Percentiles rank a stretch among this genome's conserved stretches.
phyloP scores from a whole-genome alignment of 2,329 filamentous ascomycete genomes.

The Aspergillus quadricinctus region DNA sequence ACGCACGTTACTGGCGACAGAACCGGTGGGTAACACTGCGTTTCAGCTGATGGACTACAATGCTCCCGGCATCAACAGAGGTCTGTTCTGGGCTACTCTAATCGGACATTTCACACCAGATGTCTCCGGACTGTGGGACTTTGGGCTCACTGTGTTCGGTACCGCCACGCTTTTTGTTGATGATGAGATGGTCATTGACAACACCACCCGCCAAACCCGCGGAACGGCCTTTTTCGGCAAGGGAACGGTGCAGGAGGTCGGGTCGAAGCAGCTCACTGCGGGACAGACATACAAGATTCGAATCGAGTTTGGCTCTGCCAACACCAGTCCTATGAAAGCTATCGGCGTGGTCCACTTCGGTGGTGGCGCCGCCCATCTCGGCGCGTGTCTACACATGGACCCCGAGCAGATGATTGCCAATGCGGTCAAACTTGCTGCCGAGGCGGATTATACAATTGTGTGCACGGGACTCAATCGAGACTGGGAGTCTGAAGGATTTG shows the following conservation, averaged over 20 bases:
- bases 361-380: slow-evolving; percentile 22
- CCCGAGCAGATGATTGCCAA: slow-evolving; percentile 7
- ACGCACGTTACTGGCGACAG: slow-evolving; percentile 14
- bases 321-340: slow-evolving; percentile 22
- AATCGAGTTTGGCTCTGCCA: slow-evolving; percentile 25
- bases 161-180: slow-evolving; percentile 59
- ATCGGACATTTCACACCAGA: slow-evolving; percentile 54
- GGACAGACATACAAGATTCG: slow-evolving; percentile 29
- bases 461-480: slow-evolving; percentile 24
- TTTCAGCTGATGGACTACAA: slow-evolving; percentile 35
- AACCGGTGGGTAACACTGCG: slow-evolving; percentile 27
- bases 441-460: slow-evolving; percentile 18
- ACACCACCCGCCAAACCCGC: slow-evolving; percentile 54
- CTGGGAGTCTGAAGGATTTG: slow-evolving; percentile 37
- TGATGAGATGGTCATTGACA: slow-evolving; percentile 56
- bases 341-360: slow-evolving; percentile 20
- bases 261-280: slow-evolving; percentile 27
- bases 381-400: slow-evolving; percentile 19
- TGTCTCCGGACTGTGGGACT: slow-evolving; percentile 54
- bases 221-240: slow-evolving; percentile 61
- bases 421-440: slow-evolving; percentile 11
- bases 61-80: slow-evolving; percentile 19
- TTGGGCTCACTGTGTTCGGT: slow-evolving; percentile 58
- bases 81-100: slow-evolving; percentile 51
- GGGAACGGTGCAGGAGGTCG: slow-evolving; percentile 58